phyloP scores from a whole-genome alignment of 441 rosid species.

The Erodium texanum region DNA sequence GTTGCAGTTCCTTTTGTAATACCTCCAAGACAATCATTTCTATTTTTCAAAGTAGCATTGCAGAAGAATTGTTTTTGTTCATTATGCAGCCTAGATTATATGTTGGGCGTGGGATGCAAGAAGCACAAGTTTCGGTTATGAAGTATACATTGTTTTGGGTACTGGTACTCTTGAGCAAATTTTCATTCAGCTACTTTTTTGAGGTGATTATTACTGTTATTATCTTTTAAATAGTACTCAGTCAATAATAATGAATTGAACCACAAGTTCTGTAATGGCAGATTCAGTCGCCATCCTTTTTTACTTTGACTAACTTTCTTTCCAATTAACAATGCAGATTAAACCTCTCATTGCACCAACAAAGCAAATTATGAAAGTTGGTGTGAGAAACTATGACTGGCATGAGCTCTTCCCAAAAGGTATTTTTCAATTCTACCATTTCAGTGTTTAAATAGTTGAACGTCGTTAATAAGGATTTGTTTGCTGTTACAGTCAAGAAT shows the following conservation, averaged over 20 bases:
- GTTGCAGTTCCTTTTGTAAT: conserved; percentile 11
- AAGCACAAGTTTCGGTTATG: conserved; percentile 79
- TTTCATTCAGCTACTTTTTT: conserved; percentile 72
- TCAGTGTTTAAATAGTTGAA: conserved; percentile 5
- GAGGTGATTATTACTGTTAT: conserved; percentile 47
- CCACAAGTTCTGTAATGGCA: neutral
- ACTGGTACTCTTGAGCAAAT: conserved; percentile 66
- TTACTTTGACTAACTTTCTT: conserved; percentile 10
- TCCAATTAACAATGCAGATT: conserved; percentile 49
- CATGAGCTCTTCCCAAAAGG: conserved; percentile 89
- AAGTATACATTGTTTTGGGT: conserved; percentile 95
- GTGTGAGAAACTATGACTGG: conserved; percentile 70
- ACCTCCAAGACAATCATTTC: conserved; percentile 1
- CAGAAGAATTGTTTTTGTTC: too few relatives aligned
- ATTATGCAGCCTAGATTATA: conserved; percentile 71
- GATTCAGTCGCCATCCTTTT: neutral
- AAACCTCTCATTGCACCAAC: conserved; percentile 88
- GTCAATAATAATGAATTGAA: conserved; percentile 1
- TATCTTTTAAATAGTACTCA: conserved; percentile 4
- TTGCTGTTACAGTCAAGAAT: conserved; percentile 53
- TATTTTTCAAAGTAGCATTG: too few relatives aligned
- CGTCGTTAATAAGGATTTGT: conserved; percentile 13
- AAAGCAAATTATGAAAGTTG: conserved; percentile 63
- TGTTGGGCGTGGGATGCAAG: conserved; percentile 96
- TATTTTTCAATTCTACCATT: conserved; percentile 19